These are phyloP conservation scores for Stylonectria norvegica DNA, from an alignment of 2,329 filamentous ascomycete genomes.

Conservation along the genomic window DNA sequence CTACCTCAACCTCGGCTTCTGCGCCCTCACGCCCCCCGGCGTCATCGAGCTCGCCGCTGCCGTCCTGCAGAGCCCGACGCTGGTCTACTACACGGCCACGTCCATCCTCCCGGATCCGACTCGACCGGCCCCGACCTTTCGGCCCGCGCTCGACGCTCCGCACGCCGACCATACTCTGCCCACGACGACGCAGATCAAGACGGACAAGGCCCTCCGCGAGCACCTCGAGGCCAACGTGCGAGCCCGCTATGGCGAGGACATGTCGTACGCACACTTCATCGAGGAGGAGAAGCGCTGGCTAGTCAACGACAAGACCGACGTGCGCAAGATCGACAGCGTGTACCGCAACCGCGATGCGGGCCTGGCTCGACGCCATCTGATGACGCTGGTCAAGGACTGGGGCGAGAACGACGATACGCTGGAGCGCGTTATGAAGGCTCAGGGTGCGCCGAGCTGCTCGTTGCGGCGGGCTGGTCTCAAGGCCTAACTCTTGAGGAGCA, in stretches of 20 bases:
- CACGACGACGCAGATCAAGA: slow-evolving; percentile 23
- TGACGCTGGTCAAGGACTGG: slow-evolving; percentile 39
- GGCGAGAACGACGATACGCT: slow-evolving; percentile 39
- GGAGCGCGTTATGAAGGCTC: slow-evolving; percentile 33
- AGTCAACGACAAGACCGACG: slow-evolving; percentile 36
- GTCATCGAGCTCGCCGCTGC: slow-evolving; percentile 28
- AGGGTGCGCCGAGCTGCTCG: slow-evolving; percentile 23
- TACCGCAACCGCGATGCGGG: slow-evolving; percentile 42
- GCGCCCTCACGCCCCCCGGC: slow-evolving; percentile 29
- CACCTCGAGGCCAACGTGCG: slow-evolving; percentile 32
- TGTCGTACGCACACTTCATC: slow-evolving; percentile 31
- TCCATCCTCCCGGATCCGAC: slow-evolving; percentile 35
- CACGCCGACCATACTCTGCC: slow-evolving; percentile 24
- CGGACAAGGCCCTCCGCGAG: slow-evolving; percentile 29
- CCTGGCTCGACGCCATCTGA: slow-evolving; percentile 32
- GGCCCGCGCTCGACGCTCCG: slow-evolving; percentile 26
- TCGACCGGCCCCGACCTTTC: slow-evolving; percentile 23
- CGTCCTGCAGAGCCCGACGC: slow-evolving; percentile 28
- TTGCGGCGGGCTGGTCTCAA: neutral
- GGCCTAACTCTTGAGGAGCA: neutral
- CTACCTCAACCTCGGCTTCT: slow-evolving; percentile 43
- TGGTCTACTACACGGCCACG: slow-evolving; percentile 37
- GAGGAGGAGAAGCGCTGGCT: slow-evolving; percentile 40
- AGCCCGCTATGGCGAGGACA: slow-evolving; percentile 29
- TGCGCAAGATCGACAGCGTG: slow-evolving; percentile 42